phyloP scores from a whole-genome alignment of 768 basidiomycete genomes.

The Russula brevipes region DNA sequence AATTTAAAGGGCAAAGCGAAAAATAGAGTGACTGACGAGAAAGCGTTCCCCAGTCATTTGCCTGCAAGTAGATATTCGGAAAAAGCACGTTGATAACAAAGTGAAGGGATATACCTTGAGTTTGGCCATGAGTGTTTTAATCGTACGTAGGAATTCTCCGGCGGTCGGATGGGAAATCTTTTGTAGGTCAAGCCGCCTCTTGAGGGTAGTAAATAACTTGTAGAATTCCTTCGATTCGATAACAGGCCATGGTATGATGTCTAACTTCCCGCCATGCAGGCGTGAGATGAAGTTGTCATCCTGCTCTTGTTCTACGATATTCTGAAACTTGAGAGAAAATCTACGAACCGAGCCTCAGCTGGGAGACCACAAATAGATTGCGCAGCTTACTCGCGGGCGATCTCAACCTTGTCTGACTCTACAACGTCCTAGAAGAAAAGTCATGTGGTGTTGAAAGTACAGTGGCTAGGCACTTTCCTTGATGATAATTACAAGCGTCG shows the following conservation, averaged over 20 bases:
- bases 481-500: constrained; percentile 56
- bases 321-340: constrained; percentile 52
- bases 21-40: constrained; percentile 42
- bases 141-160: constrained; percentile 40
- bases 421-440: constrained; percentile 48
- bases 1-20: background rate
- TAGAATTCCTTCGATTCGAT: constrained; percentile 61
- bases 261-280: constrained; percentile 49
- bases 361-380: background rate
- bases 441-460: background rate
- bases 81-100: fast-evolving
- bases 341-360: constrained; percentile 30
- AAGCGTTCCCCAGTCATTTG: constrained; percentile 60
- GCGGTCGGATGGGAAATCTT: constrained; percentile 45
- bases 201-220: constrained; percentile 43
- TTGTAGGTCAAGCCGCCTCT: constrained; percentile 45
- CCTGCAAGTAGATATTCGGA: constrained; percentile 31
- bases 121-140: constrained; percentile 20
- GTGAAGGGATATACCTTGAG: background rate
- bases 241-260: constrained; percentile 62
- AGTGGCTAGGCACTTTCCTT: constrained; percentile 38
- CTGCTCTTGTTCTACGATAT: constrained; percentile 57
- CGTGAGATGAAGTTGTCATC: constrained; percentile 57
- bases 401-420: constrained; percentile 54
- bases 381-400: constrained; percentile 47